Evolutionary conservation across 306 rosid genomes (phyloP).

Genomic region (Sindora glabra): DNA sequence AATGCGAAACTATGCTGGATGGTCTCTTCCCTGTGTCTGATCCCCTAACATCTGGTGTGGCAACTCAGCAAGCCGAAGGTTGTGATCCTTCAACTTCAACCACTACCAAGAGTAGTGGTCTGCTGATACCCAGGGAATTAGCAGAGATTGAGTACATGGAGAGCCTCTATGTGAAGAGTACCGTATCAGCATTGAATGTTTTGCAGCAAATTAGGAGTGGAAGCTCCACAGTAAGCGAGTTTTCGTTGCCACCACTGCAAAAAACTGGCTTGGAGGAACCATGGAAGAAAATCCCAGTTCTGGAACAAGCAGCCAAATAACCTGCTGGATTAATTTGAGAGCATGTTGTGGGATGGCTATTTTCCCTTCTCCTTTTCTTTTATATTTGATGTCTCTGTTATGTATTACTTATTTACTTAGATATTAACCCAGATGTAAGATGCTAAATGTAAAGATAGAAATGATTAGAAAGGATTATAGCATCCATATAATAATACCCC

Average conservation of each 20-base stretch:
- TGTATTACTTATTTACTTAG: constrained; percentile 32
- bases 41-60: constrained; percentile 31
- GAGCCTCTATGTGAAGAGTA: constrained; percentile 78
- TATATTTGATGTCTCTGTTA: constrained; percentile 22
- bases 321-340: constrained; percentile 25
- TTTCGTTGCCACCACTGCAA: constrained; percentile 85
- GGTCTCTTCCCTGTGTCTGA: constrained; percentile 51
- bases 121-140: constrained; percentile 50
- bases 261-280: constrained; percentile 46
- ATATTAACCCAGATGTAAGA: constrained; percentile 62
- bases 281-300: constrained; percentile 54
- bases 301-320: constrained; percentile 68
- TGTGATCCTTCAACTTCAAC: constrained; percentile 53
- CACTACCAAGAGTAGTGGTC: constrained; percentile 29
- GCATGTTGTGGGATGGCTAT: constrained; percentile 8
- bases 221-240: constrained; percentile 76
- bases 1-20: constrained; percentile 89
- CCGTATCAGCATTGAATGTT: constrained; percentile 67
- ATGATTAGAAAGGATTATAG: constrained; percentile 33
- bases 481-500: constrained; percentile 36
- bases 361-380: background rate
- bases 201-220: constrained; percentile 82
- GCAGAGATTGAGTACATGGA: constrained; percentile 81
- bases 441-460: constrained; percentile 35
- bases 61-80: constrained; percentile 38